Conservation (phyloP, 2,329 filamentous ascomycete genomes). For the Penicillium frequentans region DNA sequence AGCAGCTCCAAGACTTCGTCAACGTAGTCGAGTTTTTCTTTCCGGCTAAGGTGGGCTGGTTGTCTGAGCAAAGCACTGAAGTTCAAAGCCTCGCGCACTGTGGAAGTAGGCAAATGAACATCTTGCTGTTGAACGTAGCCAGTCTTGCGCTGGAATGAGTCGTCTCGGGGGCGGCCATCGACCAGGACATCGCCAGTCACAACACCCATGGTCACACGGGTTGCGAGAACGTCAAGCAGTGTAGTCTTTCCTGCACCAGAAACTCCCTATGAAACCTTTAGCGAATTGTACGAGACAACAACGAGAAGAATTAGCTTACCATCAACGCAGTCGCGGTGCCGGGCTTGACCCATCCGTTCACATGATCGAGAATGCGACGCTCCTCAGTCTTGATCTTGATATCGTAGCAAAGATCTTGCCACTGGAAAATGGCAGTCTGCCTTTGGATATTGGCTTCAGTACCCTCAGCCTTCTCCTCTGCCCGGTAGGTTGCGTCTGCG, state of each 20-base stretch:
- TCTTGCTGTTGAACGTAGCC: conserved; percentile 78
- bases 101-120: conserved; percentile 78
- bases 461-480: neutral
- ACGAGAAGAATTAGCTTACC: conserved; percentile 35
- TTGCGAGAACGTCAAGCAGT: conserved; percentile 79
- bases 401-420: conserved; percentile 58
- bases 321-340: conserved; percentile 86
- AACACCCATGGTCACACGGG: conserved; percentile 80
- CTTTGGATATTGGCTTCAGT: neutral
- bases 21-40: conserved; percentile 81
- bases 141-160: conserved; percentile 33
- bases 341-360: conserved; percentile 91
- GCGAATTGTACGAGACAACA: neutral
- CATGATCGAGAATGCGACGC: conserved; percentile 75
- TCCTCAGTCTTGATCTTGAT: conserved; percentile 73
- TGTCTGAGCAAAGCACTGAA: conserved; percentile 86
- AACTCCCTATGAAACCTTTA: conserved; percentile 54
- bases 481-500: neutral
- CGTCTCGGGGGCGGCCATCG: conserved; percentile 66
- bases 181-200: conserved; percentile 83
- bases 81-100: conserved; percentile 80
- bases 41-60: conserved; percentile 65
- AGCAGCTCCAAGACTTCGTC: conserved; percentile 84
- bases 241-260: conserved; percentile 90
- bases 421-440: conserved; percentile 43